Evolutionary conservation across 2,329 filamentous ascomycete species (phyloP), one percentile per base, ranked within the genome.

Genomic region (Calonectria naviculata): DNA sequence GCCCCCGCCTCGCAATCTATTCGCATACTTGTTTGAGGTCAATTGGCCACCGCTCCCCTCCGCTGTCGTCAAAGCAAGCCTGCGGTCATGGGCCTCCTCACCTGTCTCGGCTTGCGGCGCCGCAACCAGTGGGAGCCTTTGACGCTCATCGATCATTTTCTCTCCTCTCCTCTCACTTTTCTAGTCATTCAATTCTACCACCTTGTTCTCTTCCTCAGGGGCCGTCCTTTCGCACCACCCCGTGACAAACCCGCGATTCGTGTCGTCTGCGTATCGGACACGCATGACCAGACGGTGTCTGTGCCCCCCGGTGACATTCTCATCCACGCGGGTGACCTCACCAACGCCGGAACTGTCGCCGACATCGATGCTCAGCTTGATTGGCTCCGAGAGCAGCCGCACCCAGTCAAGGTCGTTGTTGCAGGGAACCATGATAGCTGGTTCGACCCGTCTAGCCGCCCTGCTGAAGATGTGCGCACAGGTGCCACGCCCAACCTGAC

Each of bases 261-360:
- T 71, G 88, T 98, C 29, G 94, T 98, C 73, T 97, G 94, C 83
- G 91, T 98, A 74, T 96, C 95, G 12, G 96, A 98, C 84, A 98
- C 96, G 0, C 96, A 98, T 84, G 91, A 90, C 71, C 87, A 89
- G 47, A 87, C 87, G 12, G 84, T 90, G 9, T 76, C 82, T 21
- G 87, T 97, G 1, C 95, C 95, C 0, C 83, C 88, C 12, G 95
- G 95, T 67, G 95, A 98, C 81, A 87, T 98, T 26, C 89, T 98
- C 60, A 93, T 98, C 76, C 96, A 98, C 80, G 94, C 95, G 2
- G 96, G 96, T 42, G 96, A 98, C 83, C 87, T 98, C 78, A 93
- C 92, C 65, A 92, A 94, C 76, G 85, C 86, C 26, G 96, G 96
- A 44, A 93, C 91, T 10, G 88, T 90, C 0, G 85, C 86, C 15